Base-by-base conservation (phyloP, 768 basidiomycete genomes). In the Agrocybe chaxingu region DNA sequence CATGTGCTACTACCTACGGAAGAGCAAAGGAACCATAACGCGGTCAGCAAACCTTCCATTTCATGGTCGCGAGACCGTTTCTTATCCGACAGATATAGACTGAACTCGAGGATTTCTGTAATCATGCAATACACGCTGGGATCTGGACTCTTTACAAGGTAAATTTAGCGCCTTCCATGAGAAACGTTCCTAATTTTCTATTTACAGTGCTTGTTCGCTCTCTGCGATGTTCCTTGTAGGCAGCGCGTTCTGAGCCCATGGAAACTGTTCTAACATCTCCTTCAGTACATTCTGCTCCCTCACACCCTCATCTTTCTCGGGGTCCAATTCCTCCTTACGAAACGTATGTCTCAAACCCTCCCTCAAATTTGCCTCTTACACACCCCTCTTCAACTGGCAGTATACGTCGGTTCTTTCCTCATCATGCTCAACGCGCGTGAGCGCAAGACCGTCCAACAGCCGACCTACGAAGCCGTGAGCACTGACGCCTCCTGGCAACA, bases 341-440 rank as follows among this genome's bases (percentile, higher is more conserved):
- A 76, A 57, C 62, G 77, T 76, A 63, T 29, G 71, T 61, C 16
- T 38, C 33, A 4, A 38, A 35, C 9, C 30, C 37, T 31, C 35
- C 4, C 35, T 7, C 36, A 10, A 2, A 33, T 31, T 50, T 2
- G 19, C 24, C 16, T 7, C 24, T 8, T 9, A 54, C 16, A 38
- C 47, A 10, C 44, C 31, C 30, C 46, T 18, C 35, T 1, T 13
- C 13, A 7, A 39, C 18, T 3, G 41, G 1, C 50, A 79, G 78
- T 80, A 7, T 79, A 79, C 47, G 68, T 74, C 32, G 72, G 70
- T n/a, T 78, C 77, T 0, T 80, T 73, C 58, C 55, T 75, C 10
- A 66, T 71, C 2, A 70, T 75, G 70, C 65, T 77, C 30, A 76
- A 77, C 51, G 67, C 75, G n/a, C 69, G 75, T 0, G 63, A 71